Conservation (phyloP, 2,329 filamentous ascomycete species). For the Verticillium dahliae region DNA sequence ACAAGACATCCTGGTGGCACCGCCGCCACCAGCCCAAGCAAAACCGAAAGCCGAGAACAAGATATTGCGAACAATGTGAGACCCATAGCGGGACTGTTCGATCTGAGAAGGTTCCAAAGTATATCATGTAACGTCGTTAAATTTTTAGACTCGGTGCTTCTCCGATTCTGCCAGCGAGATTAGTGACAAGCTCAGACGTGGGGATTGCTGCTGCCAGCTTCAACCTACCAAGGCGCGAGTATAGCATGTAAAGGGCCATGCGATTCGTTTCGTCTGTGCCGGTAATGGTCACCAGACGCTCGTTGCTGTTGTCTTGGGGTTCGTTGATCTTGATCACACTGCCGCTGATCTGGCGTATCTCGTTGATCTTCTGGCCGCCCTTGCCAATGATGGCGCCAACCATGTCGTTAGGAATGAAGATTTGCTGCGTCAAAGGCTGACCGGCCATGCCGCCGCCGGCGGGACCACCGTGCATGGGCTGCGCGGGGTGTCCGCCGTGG, state of each 20-base stretch:
- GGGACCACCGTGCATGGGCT: conserved; percentile 65
- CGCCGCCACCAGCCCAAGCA: neutral
- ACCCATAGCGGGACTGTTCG: conserved; percentile 10
- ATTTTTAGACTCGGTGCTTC: conserved; percentile 34
- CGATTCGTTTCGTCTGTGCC: conserved; percentile 98
- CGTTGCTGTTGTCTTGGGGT: conserved; percentile 97
- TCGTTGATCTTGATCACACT: conserved; percentile 99
- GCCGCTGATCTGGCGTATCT: conserved; percentile 92
- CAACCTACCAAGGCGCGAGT: conserved; percentile 80
- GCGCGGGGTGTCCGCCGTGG: conserved; percentile 49
- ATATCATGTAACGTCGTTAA: conserved; percentile 7
- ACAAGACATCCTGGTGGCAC: neutral
- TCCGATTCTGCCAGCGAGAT: conserved; percentile 30
- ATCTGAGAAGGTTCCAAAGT: conserved; percentile 7
- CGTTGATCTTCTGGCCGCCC: conserved; percentile 97
- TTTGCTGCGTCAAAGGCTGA: conserved; percentile 90
- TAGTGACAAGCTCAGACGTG: neutral
- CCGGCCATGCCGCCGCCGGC: conserved; percentile 53
- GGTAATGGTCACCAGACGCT: conserved; percentile 93
- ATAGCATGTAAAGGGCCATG: conserved; percentile 99
- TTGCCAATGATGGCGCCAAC: conserved; percentile 98
- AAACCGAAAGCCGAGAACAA: neutral
- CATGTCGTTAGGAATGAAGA: conserved; percentile 99
- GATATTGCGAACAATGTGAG: neutral
- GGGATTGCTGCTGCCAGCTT: conserved; percentile 14